phyloP scores from a whole-genome alignment of 768 basidiomycete species.

The Gloeophyllum trabeum region DNA sequence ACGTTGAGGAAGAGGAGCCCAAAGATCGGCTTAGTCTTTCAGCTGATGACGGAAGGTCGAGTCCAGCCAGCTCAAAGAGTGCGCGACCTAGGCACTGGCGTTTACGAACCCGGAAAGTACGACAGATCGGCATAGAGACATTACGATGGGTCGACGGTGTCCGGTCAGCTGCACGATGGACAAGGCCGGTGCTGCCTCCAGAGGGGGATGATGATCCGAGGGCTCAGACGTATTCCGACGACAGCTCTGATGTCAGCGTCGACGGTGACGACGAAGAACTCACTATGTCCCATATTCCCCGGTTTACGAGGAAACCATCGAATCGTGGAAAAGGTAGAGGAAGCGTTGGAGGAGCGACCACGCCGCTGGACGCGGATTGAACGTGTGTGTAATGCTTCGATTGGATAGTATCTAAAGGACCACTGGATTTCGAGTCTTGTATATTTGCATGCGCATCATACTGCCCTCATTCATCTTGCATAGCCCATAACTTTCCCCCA shows the following conservation, averaged over 20 bases:
- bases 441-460: too few relatives aligned
- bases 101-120: constrained; percentile 44
- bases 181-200: constrained; percentile 23
- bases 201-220: constrained; percentile 30
- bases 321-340: constrained; percentile 33
- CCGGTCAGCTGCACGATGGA: constrained; percentile 51
- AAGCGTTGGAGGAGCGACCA: constrained; percentile 21
- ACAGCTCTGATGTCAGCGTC: neutral
- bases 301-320: constrained; percentile 60
- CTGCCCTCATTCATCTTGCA: too few relatives aligned
- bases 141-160: constrained; percentile 66
- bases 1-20: constrained; percentile 18
- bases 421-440: too few relatives aligned
- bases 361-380: constrained; percentile 11
- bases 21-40: constrained; percentile 14
- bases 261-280: constrained; percentile 21
- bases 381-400: too few relatives aligned
- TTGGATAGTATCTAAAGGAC: too few relatives aligned
- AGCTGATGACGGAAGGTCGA: constrained; percentile 24
- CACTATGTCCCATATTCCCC: constrained; percentile 28
- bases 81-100: constrained; percentile 44
- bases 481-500: too few relatives aligned
- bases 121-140: constrained; percentile 47
- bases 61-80: constrained; percentile 24
- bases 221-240: constrained; percentile 11